A percentile compares a stretch with the other conserved stretches of the same genome.
These are phyloP conservation scores for Boletus sp. DNA, from an alignment of 768 basidiomycete genomes.

Conservation along the genomic window DNA sequence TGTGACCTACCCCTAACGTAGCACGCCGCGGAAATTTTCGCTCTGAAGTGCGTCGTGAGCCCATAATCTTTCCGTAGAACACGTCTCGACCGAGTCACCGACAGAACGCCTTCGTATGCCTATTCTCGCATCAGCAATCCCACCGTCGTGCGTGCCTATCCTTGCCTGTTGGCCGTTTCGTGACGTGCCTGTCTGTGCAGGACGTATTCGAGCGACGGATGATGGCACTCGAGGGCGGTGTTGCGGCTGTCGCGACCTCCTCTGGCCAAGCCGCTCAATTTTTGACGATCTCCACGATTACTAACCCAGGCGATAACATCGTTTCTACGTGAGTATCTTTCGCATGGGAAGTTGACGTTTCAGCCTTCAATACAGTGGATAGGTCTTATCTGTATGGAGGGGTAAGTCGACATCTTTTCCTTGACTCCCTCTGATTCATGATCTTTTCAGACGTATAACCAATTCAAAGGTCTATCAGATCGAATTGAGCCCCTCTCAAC, in stretches of 20 bases:
- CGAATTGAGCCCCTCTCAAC: no score
- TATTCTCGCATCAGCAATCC: slow-evolving; percentile 24
- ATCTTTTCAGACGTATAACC: slow-evolving; percentile 16
- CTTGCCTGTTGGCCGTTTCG: neutral
- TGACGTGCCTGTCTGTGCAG: slow-evolving; percentile 30
- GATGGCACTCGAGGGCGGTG: slow-evolving; percentile 77
- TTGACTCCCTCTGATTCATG: neutral
- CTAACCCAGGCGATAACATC: slow-evolving; percentile 72
- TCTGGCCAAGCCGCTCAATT: slow-evolving; percentile 81
- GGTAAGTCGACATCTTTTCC: neutral
- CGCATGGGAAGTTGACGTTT: slow-evolving; percentile 34
- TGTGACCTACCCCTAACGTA: no score
- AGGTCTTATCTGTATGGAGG: slow-evolving; percentile 23
- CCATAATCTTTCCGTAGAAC: no score
- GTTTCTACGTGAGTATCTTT: slow-evolving; percentile 56
- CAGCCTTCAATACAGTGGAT: neutral
- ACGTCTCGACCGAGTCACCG: neutral
- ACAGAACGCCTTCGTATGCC: slow-evolving; percentile 6
- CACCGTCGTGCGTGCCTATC: slow-evolving; percentile 11
- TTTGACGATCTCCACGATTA: slow-evolving; percentile 61
- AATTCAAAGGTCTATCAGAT: slow-evolving; percentile 16
- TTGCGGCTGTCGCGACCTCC: slow-evolving; percentile 69
- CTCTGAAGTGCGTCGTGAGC: slow-evolving; percentile 5
- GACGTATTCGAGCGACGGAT: slow-evolving; percentile 80
- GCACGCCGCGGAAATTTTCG: slow-evolving; percentile 17